Evolutionary conservation across 768 basidiomycete species (phyloP).

Genomic region (Naganishia vaughanmartiniae): DNA sequence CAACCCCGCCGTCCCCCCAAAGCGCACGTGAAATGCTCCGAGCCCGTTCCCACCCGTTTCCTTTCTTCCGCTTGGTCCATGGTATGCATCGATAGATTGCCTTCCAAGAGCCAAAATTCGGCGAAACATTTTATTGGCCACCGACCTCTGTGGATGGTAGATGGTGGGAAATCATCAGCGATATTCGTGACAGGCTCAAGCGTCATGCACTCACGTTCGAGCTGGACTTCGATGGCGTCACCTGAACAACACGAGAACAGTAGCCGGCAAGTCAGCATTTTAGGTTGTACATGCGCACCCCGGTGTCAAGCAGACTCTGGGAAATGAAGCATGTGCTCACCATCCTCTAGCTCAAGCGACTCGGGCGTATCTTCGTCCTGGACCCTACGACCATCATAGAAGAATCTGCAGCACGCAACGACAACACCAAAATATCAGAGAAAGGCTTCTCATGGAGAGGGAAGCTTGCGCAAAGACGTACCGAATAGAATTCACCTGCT

Average conservation of each 20-base stretch:
- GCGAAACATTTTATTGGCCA: slow-evolving; percentile 27
- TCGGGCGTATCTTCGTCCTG: slow-evolving; percentile 82
- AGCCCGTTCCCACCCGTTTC: neutral
- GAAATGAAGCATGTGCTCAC: slow-evolving; percentile 57
- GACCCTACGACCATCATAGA: slow-evolving; percentile 86
- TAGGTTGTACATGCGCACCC: slow-evolving; percentile 56
- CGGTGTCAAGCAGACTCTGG: slow-evolving; percentile 61
- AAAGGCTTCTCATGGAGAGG: neutral
- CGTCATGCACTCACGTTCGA: slow-evolving; percentile 67
- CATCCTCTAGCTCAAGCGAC: slow-evolving; percentile 78
- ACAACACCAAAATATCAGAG: neutral
- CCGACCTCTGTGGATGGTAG: slow-evolving; percentile 38
- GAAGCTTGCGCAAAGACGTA: slow-evolving; percentile 44
- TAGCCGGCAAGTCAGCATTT: neutral
- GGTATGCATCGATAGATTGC: neutral
- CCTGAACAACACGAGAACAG: slow-evolving; percentile 4
- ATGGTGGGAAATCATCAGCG: neutral
- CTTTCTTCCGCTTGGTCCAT: neutral
- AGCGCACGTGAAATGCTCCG: no score
- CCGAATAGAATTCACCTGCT: slow-evolving; percentile 83
- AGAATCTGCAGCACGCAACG: slow-evolving; percentile 60
- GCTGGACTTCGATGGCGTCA: slow-evolving; percentile 94
- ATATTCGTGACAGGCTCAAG: neutral
- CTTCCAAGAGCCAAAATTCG: neutral
- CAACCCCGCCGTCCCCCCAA: neutral